Evolutionary conservation across 2,329 filamentous ascomycete genomes (phyloP).

Genomic region (Penicillium italicum): DNA sequence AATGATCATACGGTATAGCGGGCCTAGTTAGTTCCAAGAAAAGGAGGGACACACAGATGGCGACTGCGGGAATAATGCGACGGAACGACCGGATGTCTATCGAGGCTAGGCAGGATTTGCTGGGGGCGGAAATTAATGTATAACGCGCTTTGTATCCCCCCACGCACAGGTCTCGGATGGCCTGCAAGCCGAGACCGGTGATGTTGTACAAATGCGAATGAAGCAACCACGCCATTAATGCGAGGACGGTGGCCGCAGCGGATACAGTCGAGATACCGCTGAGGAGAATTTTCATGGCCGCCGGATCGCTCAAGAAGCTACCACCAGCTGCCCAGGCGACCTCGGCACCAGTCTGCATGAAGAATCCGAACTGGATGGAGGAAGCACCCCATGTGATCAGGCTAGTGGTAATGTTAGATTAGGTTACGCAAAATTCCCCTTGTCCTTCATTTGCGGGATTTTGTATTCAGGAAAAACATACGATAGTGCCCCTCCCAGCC

Average conservation of each 20-base stretch:
- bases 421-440: not conserved
- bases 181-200: conserved; percentile 23
- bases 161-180: conserved; percentile 16
- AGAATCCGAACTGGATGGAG: conserved; percentile 39
- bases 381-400: conserved; percentile 32
- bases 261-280: conserved; percentile 33
- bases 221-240: conserved; percentile 28
- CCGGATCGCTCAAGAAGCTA: conserved; percentile 37
- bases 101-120: conserved; percentile 18
- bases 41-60: conserved; percentile 27
- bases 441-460: not conserved
- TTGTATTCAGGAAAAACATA: conserved; percentile 16
- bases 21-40: conserved; percentile 31
- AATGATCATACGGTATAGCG: conserved; percentile 36
- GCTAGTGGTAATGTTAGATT: conserved; percentile 15
- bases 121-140: conserved; percentile 18
- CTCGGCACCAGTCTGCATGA: conserved; percentile 40
- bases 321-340: conserved; percentile 38
- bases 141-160: conserved; percentile 18
- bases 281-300: conserved; percentile 37
- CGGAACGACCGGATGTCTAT: conserved; percentile 21
- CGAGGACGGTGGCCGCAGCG: conserved; percentile 25
- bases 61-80: conserved; percentile 15
- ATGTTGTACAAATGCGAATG: conserved; percentile 30
- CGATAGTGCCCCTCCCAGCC: conserved; percentile 28